Percentiles rank a stretch among this genome's conserved stretches.
Conservation (phyloP, 495 filamentous ascomycete genomes). For the Tuber aestivum region DNA sequence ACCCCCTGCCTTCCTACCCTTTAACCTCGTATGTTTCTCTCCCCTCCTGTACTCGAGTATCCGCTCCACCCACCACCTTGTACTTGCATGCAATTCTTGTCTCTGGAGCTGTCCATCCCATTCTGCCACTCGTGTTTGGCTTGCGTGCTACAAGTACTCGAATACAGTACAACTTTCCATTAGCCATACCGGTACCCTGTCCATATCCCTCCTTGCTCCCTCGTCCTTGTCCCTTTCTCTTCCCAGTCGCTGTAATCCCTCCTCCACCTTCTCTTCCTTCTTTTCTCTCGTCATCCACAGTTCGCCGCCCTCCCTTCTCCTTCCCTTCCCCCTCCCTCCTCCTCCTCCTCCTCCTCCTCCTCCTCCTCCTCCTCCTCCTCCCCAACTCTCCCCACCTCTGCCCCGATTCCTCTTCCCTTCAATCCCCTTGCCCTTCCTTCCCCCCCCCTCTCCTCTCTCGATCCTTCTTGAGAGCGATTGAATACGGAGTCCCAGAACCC, state of each 20-base stretch:
- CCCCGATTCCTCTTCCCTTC: slow-evolving; percentile 7
- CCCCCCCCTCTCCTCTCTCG: slow-evolving; percentile 11
- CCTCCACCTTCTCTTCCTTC: slow-evolving; percentile 10
- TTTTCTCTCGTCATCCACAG: slow-evolving; percentile 9
- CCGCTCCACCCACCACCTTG: neutral
- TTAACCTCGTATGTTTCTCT: neutral
- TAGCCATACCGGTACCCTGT: too few relatives aligned
- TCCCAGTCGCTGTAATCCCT: neutral
- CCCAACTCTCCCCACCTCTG: neutral
- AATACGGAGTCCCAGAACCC: neutral
- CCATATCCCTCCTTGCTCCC: slow-evolving; percentile 17
- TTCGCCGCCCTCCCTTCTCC: slow-evolving; percentile 2
- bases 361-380: slow-evolving; percentile 1
- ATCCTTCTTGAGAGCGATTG: slow-evolving; percentile 9
- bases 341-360: too few relatives aligned
- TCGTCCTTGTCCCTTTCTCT: slow-evolving; percentile 7
- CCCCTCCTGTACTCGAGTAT: neutral
- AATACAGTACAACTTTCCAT: too few relatives aligned
- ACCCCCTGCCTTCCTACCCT: neutral
- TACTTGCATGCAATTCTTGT: slow-evolving; percentile 10
- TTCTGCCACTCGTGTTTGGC: slow-evolving; percentile 13
- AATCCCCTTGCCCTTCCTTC: slow-evolving; percentile 9
- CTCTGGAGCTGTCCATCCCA: slow-evolving; percentile 22
- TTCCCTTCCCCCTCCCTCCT: too few relatives aligned
- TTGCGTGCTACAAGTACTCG: too few relatives aligned